Evolutionary conservation across 495 filamentous ascomycete genomes (phyloP).

Genomic region (Daldinia caldariorum): DNA sequence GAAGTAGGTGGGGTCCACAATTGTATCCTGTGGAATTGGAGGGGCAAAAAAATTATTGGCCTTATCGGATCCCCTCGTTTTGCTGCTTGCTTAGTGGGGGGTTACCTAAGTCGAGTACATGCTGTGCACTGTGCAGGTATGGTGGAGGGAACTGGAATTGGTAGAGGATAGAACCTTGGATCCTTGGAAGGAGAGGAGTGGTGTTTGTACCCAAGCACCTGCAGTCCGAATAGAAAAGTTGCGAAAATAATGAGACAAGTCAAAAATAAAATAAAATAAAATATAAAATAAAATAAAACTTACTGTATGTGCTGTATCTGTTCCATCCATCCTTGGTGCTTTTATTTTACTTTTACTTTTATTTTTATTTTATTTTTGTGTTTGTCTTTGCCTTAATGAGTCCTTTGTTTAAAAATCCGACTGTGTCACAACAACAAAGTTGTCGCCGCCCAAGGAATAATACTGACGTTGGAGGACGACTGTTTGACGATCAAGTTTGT

Average conservation of each 20-base stretch:
- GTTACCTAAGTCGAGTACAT: slow-evolving; percentile 2
- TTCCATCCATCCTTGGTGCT: slow-evolving; percentile 28
- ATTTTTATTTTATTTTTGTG: background rate
- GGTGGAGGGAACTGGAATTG: too few species aligned
- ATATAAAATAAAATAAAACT: slow-evolving; percentile 52
- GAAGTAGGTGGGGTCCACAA: slow-evolving; percentile 24
- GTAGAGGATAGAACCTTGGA: background rate
- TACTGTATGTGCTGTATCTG: slow-evolving; percentile 55
- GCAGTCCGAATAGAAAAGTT: slow-evolving; percentile 9
- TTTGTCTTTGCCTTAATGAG: slow-evolving; percentile 17
- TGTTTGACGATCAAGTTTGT: slow-evolving; percentile 28
- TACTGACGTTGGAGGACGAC: slow-evolving; percentile 17
- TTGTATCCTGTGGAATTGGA: slow-evolving; percentile 23
- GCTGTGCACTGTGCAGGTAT: background rate
- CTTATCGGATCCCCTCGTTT: slow-evolving; percentile 26
- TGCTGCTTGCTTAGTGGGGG: slow-evolving; percentile 19
- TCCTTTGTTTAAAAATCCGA: slow-evolving; percentile 22
- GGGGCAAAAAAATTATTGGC: slow-evolving; percentile 22
- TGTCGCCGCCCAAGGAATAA: slow-evolving; percentile 18
- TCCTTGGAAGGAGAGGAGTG: background rate
- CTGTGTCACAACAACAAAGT: slow-evolving; percentile 13
- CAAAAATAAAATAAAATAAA: slow-evolving; percentile 43
- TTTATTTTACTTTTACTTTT: background rate
- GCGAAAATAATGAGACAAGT: slow-evolving; percentile 47
- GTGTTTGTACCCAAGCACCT: slow-evolving; percentile 10